phyloP scores from a whole-genome alignment of 805 yeast genomes.

The Maudiozyma barnettii region DNA sequence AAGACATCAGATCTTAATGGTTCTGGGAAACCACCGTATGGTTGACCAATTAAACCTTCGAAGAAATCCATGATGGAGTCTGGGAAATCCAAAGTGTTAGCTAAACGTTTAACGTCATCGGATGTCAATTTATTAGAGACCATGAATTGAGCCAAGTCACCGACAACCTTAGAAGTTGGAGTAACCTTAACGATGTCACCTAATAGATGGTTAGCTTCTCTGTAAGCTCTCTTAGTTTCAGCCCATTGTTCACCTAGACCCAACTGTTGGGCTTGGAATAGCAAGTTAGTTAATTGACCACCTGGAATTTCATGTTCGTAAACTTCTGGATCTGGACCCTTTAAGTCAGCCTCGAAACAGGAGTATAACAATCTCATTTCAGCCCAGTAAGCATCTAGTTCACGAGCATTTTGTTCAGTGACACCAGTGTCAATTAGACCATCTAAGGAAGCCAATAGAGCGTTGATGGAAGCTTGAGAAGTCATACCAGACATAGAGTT shows the following conservation, averaged over 20 bases:
- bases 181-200: slow-evolving; percentile 98
- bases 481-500: slow-evolving; percentile 98
- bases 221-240: slow-evolving; percentile 90
- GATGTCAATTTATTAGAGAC: slow-evolving; percentile 83
- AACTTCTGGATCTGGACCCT: slow-evolving; percentile 99
- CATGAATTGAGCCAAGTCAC: slow-evolving; percentile 99
- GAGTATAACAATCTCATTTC: slow-evolving; percentile 95
- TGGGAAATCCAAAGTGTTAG: slow-evolving; percentile 92
- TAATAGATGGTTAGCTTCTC: slow-evolving; percentile 77
- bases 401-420: slow-evolving; percentile 57
- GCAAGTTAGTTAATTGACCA: slow-evolving; percentile 94
- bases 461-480: slow-evolving; percentile 93
- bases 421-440: slow-evolving; percentile 75
- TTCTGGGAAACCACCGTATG: slow-evolving; percentile 99
- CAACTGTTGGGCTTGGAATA: slow-evolving; percentile 98
- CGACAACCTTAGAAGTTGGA: slow-evolving; percentile 99
- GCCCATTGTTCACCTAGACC: slow-evolving; percentile 96
- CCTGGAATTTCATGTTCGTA: slow-evolving; percentile 98
- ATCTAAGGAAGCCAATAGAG: slow-evolving; percentile 84
- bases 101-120: slow-evolving; percentile 81
- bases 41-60: slow-evolving; percentile 98
- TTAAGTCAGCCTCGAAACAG: slow-evolving; percentile 95
- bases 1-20: slow-evolving; percentile 89
- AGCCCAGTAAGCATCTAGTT: slow-evolving; percentile 93
- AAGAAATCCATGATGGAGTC: slow-evolving; percentile 96